Evolutionary conservation across 257 asterid genomes (phyloP).

Genomic region (Hygrophila difformis): DNA sequence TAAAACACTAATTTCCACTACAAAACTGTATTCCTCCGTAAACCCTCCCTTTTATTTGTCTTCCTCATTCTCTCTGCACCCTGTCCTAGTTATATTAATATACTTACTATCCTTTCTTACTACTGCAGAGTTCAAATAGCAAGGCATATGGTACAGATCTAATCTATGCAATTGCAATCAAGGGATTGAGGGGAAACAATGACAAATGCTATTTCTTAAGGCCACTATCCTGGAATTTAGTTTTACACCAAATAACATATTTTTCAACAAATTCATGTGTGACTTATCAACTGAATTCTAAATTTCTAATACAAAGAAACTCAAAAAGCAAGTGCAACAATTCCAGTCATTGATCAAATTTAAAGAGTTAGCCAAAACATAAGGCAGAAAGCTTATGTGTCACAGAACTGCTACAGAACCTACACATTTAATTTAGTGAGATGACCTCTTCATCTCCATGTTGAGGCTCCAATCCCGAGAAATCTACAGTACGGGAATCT

Average conservation of each 20-base stretch:
- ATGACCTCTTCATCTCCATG: conserved; percentile 96
- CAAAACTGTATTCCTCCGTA: too few species aligned
- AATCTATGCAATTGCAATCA: too few species aligned
- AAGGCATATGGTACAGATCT: conserved; percentile 1
- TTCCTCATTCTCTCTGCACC: too few species aligned
- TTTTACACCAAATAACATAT: conserved; percentile 9
- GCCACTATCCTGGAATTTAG: conserved; percentile 8
- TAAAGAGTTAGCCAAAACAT: conserved; percentile 11
- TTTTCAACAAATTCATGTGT: conserved; percentile 2
- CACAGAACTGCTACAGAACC: conserved; percentile 29
- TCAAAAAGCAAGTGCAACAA: conserved; percentile 3
- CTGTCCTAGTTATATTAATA: too few species aligned
- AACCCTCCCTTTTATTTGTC: too few species aligned
- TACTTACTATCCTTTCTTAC: too few species aligned
- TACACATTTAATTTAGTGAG: conserved; percentile 35
- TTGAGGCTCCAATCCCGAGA: conserved; percentile 83
- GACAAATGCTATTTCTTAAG: neutral
- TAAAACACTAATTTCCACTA: too few species aligned
- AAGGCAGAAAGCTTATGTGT: conserved; percentile 11
- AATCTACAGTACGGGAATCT: conserved; percentile 77
- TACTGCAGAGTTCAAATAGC: conserved; percentile 7
- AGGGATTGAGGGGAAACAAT: too few species aligned
- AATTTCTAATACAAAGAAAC: conserved; percentile 5
- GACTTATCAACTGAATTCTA: conserved; percentile 5
- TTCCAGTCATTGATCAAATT: conserved; percentile 5